Conservation (phyloP, 176 grass and related monocot genomes). For the Zea luxurians region DNA sequence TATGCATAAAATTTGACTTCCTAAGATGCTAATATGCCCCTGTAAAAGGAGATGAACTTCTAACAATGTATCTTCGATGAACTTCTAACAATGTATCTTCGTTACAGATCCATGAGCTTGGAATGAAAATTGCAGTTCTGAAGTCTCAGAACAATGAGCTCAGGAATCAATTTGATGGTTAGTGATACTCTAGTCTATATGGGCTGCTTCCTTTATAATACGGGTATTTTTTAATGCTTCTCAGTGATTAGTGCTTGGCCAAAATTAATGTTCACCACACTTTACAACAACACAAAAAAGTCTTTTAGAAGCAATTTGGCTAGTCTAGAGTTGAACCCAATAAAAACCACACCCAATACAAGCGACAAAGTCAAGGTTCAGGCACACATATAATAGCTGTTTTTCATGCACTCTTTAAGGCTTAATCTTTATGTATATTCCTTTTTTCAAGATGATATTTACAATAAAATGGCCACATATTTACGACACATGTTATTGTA, state of each 20-base stretch:
- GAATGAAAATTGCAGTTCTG: conserved; percentile 96
- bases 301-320: too few species aligned
- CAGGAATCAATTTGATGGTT: conserved; percentile 92
- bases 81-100: neutral
- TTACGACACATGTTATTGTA: neutral
- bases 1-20: neutral
- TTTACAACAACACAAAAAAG: neutral
- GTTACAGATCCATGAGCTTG: conserved; percentile 95
- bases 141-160: conserved; percentile 90
- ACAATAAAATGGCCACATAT: too few species aligned
- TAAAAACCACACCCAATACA: too few species aligned
- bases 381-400: too few species aligned
- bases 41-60: neutral
- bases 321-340: too few species aligned
- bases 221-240: neutral
- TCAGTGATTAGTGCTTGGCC: neutral
- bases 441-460: too few species aligned
- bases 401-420: too few species aligned
- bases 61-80: neutral
- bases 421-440: too few species aligned
- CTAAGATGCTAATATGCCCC: neutral
- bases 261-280: neutral
- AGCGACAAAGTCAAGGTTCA: too few species aligned
- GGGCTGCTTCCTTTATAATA: neutral
- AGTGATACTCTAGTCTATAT: conserved; percentile 29